These are phyloP conservation scores for Solanum appendiculatum DNA, from an alignment of 257 asterid genomes.

Conservation along the genomic window DNA sequence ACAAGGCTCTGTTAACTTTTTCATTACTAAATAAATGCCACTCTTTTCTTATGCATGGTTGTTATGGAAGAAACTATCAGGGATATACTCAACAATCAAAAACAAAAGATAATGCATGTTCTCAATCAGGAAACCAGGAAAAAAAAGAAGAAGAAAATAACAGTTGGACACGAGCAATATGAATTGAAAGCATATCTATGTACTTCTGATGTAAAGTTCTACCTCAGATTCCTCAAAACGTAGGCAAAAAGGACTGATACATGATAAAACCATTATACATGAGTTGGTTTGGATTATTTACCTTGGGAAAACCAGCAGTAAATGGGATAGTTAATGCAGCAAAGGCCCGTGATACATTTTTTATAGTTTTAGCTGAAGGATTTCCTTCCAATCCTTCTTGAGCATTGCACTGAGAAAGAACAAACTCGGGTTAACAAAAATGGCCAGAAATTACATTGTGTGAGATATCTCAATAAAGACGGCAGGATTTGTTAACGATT, in stretches of 20 bases:
- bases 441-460: background rate
- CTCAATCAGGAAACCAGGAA: background rate
- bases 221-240: background rate
- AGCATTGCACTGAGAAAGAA: slow-evolving; percentile 47
- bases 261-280: background rate
- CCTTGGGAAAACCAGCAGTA: slow-evolving; percentile 73
- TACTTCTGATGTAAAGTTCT: background rate
- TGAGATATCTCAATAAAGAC: background rate
- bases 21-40: background rate
- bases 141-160: background rate
- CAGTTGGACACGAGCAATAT: background rate
- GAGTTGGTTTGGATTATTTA: slow-evolving; percentile 9
- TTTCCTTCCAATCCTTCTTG: slow-evolving; percentile 96
- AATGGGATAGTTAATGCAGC: slow-evolving; percentile 69
- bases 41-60: background rate
- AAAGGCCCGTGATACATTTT: slow-evolving; percentile 64
- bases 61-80: background rate
- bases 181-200: background rate
- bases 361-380: slow-evolving; percentile 48
- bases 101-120: background rate
- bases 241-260: background rate
- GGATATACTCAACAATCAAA: background rate
- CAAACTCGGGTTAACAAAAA: background rate
- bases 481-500: background rate
- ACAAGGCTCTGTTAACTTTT: background rate